These are phyloP conservation scores for Xylaria sp. DNA, from an alignment of 2,329 filamentous ascomycete genomes.

Conservation along the genomic window DNA sequence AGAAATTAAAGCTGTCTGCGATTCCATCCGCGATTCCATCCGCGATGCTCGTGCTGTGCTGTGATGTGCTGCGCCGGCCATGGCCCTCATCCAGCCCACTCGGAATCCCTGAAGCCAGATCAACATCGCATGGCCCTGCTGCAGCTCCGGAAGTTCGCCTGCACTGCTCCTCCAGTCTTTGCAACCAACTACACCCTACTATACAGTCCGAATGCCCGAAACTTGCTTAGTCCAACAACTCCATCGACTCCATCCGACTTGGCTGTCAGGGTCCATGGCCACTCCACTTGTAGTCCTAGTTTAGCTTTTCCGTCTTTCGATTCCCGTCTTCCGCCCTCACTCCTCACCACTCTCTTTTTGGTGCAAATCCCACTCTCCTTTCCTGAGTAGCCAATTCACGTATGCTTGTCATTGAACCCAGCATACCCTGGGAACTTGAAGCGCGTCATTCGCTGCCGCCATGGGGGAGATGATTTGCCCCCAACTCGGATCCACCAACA, in stretches of 20 bases:
- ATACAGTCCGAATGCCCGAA: constrained; percentile 28
- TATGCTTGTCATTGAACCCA: constrained; percentile 12
- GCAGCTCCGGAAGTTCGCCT: constrained; percentile 34
- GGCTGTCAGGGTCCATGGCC: constrained; percentile 25
- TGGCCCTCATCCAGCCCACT: constrained; percentile 27
- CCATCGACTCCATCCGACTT: constrained; percentile 30
- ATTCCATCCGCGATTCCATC: constrained; percentile 20
- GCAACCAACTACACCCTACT: constrained; percentile 18
- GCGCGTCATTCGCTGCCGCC: constrained; percentile 26
- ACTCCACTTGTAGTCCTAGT: constrained; percentile 35
- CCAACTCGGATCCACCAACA: constrained; percentile 25
- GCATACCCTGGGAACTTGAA: constrained; percentile 16
- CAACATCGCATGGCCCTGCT: constrained; percentile 33
- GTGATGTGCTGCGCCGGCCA: constrained; percentile 13
- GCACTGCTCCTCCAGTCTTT: constrained; percentile 24
- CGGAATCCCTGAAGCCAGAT: constrained; percentile 25
- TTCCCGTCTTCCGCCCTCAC: constrained; percentile 12
- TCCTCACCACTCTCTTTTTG: constrained; percentile 13
- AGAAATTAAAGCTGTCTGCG: constrained; percentile 9
- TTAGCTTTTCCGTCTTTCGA: constrained; percentile 25
- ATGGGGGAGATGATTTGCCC: constrained; percentile 31
- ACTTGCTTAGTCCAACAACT: constrained; percentile 27
- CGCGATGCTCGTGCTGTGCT: constrained; percentile 17
- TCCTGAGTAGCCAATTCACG: constrained; percentile 6
- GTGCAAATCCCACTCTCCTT: constrained; percentile 15